Evolutionary conservation across 2,329 filamentous ascomycete genomes (phyloP), one percentile per base, ranked within the genome.

Genomic region (Diaporthe capsici): DNA sequence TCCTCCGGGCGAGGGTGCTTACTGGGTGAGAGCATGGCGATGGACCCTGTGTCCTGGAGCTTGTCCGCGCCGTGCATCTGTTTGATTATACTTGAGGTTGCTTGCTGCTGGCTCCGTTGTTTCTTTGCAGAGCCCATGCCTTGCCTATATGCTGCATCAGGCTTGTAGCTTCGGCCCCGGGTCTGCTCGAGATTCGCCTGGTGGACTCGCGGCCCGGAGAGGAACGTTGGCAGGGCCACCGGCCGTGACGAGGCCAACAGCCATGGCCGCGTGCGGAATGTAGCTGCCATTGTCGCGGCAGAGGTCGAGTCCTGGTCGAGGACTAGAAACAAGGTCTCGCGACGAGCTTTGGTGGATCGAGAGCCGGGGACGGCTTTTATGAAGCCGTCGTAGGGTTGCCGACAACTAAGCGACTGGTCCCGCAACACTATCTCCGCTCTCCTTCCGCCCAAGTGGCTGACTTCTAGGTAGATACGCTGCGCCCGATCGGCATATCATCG

Each of bases 211-310:
- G 63, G 39, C 28, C 58, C 71, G 71, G 71, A 65, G n/a, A 73
- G 10, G 28, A 60, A 55, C 7, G 65, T 60, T 39, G 57, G 55
- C 13, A 58, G 44, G 4, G 55, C 15, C 20, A 31, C 22, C 4
- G 65, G 58, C 7, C 44, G 31, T 13, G 53, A 20, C 7, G 67
- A 68, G n/a, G 53, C 37, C 44, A 74, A 20, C 28, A 73, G 67
- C 74, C 71, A 70, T 28, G 76, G 76, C 75, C 75, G 73, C 57
- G 75, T 78, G 47, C 76, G 76, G 34, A 78, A 78, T 20, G 75
- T 75, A 22, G 76, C 76, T 44, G 73, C 63, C 76, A 78, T 78
- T 28, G 49, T 73, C 28, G 49, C 17, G 34, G 39, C 20, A 31
- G 10, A 39, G 31, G 65, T 53, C 31, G 65, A 68, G 65, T 20